Conservation (phyloP, 352 stramenopile species). For the Pythium vanterpoolii region DNA sequence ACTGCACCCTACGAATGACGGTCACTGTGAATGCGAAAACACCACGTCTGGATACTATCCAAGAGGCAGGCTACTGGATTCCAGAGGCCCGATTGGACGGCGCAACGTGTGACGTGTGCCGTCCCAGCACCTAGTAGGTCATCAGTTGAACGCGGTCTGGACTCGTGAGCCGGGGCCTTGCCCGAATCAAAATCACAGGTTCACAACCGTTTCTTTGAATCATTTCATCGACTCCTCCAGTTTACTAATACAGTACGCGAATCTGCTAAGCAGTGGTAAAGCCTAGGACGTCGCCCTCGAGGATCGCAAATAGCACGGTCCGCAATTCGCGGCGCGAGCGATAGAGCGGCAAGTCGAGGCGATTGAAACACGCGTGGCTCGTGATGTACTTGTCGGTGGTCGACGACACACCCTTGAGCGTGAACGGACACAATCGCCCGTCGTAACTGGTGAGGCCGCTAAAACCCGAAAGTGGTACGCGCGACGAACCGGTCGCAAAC, state of each 20-base stretch:
- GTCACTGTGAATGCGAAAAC: background rate
- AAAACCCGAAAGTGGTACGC: conserved; percentile 76
- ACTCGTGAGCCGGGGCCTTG: no score
- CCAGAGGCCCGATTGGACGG: no score
- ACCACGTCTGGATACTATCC: background rate
- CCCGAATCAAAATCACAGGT: no score
- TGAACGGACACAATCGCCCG: conserved; percentile 70
- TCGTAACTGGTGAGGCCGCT: conserved; percentile 77
- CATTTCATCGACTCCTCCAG: background rate
- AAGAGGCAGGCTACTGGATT: no score
- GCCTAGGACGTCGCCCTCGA: conserved; percentile 26
- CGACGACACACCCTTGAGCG: conserved; percentile 45
- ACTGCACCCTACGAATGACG: background rate
- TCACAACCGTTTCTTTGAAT: background rate
- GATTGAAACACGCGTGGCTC: conserved; percentile 30
- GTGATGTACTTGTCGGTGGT: conserved; percentile 20
- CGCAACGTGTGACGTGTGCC: no score
- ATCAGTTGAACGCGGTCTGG: no score
- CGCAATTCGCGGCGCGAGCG: conserved; percentile 54
- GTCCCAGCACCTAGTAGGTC: no score
- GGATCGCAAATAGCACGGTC: conserved; percentile 26
- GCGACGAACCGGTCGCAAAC: conserved; percentile 77
- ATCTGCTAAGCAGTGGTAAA: conserved; percentile 18
- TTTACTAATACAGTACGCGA: background rate
- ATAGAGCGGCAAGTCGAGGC: conserved; percentile 89